Evolutionary conservation across 228 moss, liverwort and hornwort genomes (phyloP).

Genomic region (Sphagnum magellanicum): DNA sequence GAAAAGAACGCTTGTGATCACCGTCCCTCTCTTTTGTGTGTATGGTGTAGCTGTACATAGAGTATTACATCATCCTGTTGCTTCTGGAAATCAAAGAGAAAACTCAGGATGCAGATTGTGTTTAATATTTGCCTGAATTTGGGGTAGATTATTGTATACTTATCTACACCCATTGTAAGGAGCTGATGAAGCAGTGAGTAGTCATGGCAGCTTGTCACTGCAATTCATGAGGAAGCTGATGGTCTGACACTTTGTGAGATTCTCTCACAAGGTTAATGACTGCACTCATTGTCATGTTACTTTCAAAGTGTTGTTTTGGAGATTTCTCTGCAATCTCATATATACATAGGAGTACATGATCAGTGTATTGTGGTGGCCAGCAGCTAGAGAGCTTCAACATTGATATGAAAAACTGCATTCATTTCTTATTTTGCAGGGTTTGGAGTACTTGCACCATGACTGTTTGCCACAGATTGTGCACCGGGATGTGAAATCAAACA

Average conservation of each 20-base stretch:
- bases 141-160: too few species aligned
- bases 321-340: background rate
- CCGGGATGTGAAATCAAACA: constrained; percentile 64
- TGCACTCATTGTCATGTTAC: background rate
- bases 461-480: constrained; percentile 58
- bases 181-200: too few species aligned
- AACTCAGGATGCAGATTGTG: background rate
- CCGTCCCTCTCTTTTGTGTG: background rate
- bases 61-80: too few species aligned
- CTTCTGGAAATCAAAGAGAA: background rate
- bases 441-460: constrained; percentile 64
- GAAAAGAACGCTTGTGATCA: background rate
- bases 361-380: background rate
- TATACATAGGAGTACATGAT: background rate
- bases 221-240: too few species aligned
- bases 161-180: too few species aligned
- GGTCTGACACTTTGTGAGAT: too few species aligned
- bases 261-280: background rate
- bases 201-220: too few species aligned
- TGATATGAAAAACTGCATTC: background rate
- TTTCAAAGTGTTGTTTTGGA: background rate
- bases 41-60: background rate
- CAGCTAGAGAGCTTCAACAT: background rate
- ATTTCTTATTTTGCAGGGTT: constrained; percentile 30
- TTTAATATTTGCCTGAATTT: background rate